Conservation (phyloP, 305 asterid genomes). For the Ilex paraguariensis region DNA sequence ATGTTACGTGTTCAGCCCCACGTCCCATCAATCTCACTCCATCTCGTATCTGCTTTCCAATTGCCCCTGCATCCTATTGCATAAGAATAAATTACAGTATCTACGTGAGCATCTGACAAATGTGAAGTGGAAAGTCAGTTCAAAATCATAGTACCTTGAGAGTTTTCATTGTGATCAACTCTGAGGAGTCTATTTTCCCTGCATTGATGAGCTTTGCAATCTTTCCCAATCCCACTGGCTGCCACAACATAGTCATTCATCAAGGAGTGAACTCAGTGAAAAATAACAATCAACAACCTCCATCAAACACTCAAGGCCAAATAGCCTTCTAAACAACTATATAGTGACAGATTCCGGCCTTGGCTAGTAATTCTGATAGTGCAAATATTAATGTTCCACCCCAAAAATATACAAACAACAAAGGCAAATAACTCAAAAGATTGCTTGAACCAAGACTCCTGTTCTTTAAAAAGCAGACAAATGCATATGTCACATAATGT, state of each 20-base stretch:
- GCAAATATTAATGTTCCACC: too few species aligned
- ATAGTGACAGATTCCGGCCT: too few species aligned
- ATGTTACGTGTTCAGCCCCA: constrained; percentile 64
- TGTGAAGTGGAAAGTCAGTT: constrained; percentile 3
- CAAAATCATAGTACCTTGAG: constrained; percentile 49
- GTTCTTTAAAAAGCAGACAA: too few species aligned
- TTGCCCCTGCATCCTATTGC: constrained; percentile 73
- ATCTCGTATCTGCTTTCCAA: constrained; percentile 87
- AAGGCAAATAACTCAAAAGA: too few species aligned
- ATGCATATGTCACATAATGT: too few species aligned
- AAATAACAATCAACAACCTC: neutral
- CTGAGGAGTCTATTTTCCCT: constrained; percentile 96
- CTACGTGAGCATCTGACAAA: constrained; percentile 3
- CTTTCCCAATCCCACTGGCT: constrained; percentile 97
- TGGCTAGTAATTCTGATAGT: too few species aligned
- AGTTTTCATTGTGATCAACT: constrained; percentile 92
- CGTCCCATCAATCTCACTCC: constrained; percentile 97
- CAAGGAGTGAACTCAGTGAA: neutral
- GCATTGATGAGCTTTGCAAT: constrained; percentile 90
- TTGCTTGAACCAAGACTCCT: too few species aligned
- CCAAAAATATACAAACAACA: too few species aligned
- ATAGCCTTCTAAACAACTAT: too few species aligned
- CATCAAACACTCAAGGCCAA: too few species aligned
- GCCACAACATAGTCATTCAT: constrained; percentile 21
- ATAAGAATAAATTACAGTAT: neutral